Conservation (phyloP, 2,329 filamentous ascomycete genomes). For the Karstenula rhodostoma region DNA sequence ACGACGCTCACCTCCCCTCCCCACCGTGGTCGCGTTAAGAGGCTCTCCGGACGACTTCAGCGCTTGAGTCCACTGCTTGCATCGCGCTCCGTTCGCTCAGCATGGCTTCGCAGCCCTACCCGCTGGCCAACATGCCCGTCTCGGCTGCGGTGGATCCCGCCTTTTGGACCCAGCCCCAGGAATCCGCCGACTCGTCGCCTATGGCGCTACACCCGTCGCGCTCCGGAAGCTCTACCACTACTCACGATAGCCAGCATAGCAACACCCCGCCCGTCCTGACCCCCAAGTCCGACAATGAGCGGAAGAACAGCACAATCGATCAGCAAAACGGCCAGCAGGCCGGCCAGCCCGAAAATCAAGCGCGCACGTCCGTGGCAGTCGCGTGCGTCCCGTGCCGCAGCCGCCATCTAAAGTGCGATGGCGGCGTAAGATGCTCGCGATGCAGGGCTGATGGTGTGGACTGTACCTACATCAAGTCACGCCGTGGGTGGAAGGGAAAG, state of each 20-base stretch:
- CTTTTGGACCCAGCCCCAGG: conserved; percentile 42
- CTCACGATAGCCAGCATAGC: conserved; percentile 39
- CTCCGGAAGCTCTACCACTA: conserved; percentile 37
- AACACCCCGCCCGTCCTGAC: conserved; percentile 44
- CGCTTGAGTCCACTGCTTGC: conserved; percentile 20
- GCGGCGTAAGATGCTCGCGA: conserved; percentile 58
- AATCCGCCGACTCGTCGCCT: conserved; percentile 36
- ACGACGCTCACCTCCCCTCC: conserved; percentile 29
- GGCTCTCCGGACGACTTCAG: conserved; percentile 18
- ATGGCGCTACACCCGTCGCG: conserved; percentile 43
- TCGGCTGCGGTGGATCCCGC: conserved; percentile 44
- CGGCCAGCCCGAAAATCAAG: conserved; percentile 25
- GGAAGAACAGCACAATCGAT: conserved; percentile 25
- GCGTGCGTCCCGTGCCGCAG: conserved; percentile 63
- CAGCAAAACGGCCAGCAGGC: conserved; percentile 28
- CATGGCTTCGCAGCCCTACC: conserved; percentile 40
- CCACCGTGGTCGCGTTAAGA: conserved; percentile 31
- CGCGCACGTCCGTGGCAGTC: conserved; percentile 49
- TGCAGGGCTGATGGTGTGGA: conserved; percentile 55
- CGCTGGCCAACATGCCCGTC: conserved; percentile 32
- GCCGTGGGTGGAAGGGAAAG: conserved; percentile 59
- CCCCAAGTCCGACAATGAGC: conserved; percentile 35
- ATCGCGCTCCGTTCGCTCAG: conserved; percentile 12
- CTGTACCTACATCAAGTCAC: conserved; percentile 62
- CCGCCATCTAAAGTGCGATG: conserved; percentile 63